Evolutionary conservation across 768 basidiomycete genomes (phyloP).

Genomic region (Panaeolus cyanescens): DNA sequence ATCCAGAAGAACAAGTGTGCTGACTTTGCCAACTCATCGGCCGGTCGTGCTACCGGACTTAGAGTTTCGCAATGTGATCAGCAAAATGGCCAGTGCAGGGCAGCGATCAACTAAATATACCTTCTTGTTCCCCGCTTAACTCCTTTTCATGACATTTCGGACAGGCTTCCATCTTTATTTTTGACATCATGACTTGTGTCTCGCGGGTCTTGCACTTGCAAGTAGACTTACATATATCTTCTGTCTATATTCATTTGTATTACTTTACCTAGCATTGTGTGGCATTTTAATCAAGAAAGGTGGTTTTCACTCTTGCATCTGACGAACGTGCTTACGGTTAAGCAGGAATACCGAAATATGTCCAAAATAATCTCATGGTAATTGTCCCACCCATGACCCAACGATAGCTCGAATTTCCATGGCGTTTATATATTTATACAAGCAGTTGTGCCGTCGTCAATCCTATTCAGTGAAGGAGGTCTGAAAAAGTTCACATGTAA

Average conservation of each 20-base stretch:
- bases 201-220: constrained; percentile 10
- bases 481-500: too few relatives aligned
- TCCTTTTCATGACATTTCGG: constrained; percentile 3
- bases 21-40: constrained; percentile 48
- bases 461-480: too few relatives aligned
- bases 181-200: constrained; percentile 11
- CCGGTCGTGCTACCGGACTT: constrained; percentile 35
- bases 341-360: background rate
- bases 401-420: background rate
- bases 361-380: background rate
- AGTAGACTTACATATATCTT: constrained; percentile 12
- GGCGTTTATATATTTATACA: too few relatives aligned
- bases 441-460: too few relatives aligned
- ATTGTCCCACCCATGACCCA: background rate
- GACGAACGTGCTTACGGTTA: constrained; percentile 6
- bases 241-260: constrained; percentile 20
- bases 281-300: constrained; percentile 20
- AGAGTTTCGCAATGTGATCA: constrained; percentile 39
- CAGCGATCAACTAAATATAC: constrained; percentile 19
- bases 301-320: constrained; percentile 13
- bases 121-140: background rate
- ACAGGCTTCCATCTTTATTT: constrained; percentile 1
- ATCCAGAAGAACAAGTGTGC: constrained; percentile 60
- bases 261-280: constrained; percentile 18
- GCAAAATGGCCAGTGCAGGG: constrained; percentile 35